Conservation (phyloP, 176 grass and related monocot genomes). For the Thalia dealbata region DNA sequence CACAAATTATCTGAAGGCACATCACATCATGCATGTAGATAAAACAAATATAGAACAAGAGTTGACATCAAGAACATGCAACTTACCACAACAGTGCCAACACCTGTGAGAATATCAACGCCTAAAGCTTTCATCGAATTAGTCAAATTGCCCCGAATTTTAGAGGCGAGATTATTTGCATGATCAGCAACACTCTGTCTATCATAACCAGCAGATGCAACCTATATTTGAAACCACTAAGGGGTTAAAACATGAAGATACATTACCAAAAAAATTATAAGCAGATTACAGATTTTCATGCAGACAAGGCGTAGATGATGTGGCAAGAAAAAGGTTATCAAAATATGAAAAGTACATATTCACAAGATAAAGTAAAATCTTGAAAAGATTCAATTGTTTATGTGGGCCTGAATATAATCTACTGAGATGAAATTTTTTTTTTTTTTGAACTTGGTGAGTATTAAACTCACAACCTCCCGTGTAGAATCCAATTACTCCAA, state of each 20-base stretch:
- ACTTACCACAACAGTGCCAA: constrained; percentile 76
- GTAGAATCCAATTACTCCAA: no score
- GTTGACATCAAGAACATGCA: constrained; percentile 4
- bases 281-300: neutral
- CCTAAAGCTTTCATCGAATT: constrained; percentile 89
- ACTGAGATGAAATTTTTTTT: neutral
- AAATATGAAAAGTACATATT: neutral
- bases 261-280: neutral
- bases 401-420: neutral
- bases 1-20: neutral
- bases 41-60: neutral
- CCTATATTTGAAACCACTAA: constrained; percentile 27
- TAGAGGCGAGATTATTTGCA: constrained; percentile 84
- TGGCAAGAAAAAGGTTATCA: neutral
- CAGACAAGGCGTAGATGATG: neutral
- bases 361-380: neutral
- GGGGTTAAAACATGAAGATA: neutral
- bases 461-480: no score
- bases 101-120: constrained; percentile 73
- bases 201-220: constrained; percentile 76
- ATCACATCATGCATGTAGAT: neutral
- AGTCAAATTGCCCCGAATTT: constrained; percentile 86
- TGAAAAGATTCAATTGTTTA: neutral
- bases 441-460: no score
- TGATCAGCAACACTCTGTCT: constrained; percentile 84